Evolutionary conservation across 257 asterid genomes (phyloP), one percentile per base, ranked within the genome.

Genomic region (Misopates orontium): DNA sequence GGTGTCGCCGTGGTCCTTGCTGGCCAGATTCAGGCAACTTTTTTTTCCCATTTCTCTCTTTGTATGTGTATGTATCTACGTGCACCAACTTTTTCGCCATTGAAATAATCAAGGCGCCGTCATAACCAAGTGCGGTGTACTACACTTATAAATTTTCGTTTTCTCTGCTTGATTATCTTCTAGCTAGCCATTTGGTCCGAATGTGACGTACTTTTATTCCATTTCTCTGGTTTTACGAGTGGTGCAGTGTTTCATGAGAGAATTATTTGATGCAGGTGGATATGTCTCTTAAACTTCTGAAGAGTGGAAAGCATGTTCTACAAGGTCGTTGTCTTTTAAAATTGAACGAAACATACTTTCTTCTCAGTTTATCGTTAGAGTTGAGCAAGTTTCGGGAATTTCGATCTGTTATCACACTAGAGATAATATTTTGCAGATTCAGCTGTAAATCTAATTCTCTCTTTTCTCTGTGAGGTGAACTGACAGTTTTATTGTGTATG

Each of bases 241-340:
- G 25, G 18, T n/a, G 20, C 65, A 39, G 3, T 69, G 42, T 64
- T 70, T 64, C 66, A 78, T 63, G 2, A 16, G 69, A 41, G 54
- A 67, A 36, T 45, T 40, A 57, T 71, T 73, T 77, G 69, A 53
- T 77, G 71, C 84, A 93, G 99, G 97, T 93, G 76, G 95, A 84
- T 65, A 87, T 93, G 95, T 93, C 99, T 60, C 67, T 93, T 75
- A 90, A 82, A 82, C 60, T 86, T 71, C 79, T 93, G 52, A 83
- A 80, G 78, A 84, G 66, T 53, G 99, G 99, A 74, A 93, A 93
- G 62, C 96, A 90, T 82, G 99, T 93, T 76, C 85, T 93, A 50
- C 99, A 93, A 93, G 99, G 99, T 93, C 75, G 49, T 67, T 81
- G 60, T 40, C 50, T 51, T 3, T 19, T 69, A 63, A 53, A 60